These are phyloP conservation scores for Coemansia furcata DNA, from an alignment of 192 early-diverging fungal genomes.

Conservation along the genomic window DNA sequence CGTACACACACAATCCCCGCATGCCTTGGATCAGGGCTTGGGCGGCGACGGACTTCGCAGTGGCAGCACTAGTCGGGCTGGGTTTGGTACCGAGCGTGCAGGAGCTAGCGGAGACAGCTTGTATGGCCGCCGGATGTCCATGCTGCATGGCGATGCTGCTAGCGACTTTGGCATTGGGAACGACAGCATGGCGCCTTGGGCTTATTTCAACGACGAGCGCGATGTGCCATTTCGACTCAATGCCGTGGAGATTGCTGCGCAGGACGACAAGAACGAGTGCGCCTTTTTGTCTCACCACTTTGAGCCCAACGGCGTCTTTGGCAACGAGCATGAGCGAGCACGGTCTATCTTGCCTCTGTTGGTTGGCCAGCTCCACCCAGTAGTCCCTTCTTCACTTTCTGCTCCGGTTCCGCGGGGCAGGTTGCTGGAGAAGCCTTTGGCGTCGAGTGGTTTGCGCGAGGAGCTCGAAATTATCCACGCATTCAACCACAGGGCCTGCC, in stretches of 20 bases:
- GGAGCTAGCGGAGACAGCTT: background rate
- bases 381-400: background rate
- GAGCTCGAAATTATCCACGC: conserved; percentile 33
- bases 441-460: conserved; percentile 16
- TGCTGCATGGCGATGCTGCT: background rate
- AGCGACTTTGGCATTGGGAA: background rate
- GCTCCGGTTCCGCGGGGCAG: background rate
- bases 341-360: conserved; percentile 30
- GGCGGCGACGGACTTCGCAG: background rate
- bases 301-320: background rate
- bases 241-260: conserved; percentile 48
- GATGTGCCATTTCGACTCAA: conserved; percentile 43
- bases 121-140: background rate
- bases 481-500: conserved; percentile 28
- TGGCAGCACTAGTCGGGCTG: background rate
- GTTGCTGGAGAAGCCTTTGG: conserved; percentile 5
- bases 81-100: background rate
- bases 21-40: background rate
- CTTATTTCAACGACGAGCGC: conserved; percentile 31
- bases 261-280: conserved; percentile 48
- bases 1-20: background rate
- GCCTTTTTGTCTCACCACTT: conserved; percentile 35
- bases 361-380: conserved; percentile 32
- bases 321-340: conserved; percentile 24
- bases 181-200: conserved; percentile 1